Conservation (phyloP, 208 protist genomes). For the Acanthamoeba royreba region DNA sequence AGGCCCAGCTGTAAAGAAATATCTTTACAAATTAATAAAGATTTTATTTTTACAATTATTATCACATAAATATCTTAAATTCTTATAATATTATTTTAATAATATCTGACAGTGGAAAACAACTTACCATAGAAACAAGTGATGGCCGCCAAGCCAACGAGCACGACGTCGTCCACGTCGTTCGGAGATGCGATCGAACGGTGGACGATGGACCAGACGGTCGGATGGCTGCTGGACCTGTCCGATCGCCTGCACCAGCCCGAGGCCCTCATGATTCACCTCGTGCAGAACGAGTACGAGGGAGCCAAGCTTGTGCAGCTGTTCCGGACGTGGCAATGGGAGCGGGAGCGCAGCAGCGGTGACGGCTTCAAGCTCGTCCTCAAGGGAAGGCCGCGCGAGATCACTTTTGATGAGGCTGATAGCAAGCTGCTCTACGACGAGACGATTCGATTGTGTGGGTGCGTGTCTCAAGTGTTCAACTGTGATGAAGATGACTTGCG, state of each 20-base stretch:
- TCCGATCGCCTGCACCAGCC: neutral
- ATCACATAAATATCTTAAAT: too few species aligned
- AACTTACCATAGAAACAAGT: neutral
- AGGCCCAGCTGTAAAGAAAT: too few species aligned
- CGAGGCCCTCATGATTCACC: neutral
- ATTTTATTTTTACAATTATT: too few species aligned
- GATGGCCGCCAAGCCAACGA: neutral
- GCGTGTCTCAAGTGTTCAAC: too few species aligned
- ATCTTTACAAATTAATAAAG: too few species aligned
- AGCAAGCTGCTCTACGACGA: neutral
- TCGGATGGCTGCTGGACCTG: slow-evolving; percentile 1
- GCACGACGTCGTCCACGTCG: neutral
- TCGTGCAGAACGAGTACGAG: neutral
- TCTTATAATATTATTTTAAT: too few species aligned
- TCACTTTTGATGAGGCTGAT: neutral
- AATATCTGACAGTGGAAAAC: neutral
- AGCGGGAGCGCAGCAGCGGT: neutral
- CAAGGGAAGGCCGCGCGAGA: neutral
- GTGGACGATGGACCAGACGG: neutral
- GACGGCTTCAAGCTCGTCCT: neutral
- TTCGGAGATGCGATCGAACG: neutral
- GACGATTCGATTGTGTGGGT: neutral
- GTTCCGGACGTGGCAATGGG: slow-evolving; percentile 6
- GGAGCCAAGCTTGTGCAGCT: neutral
- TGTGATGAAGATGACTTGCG: too few species aligned